Evolutionary conservation across 2,329 filamentous ascomycete genomes (phyloP).

Genomic region (Monilinia fructicola): DNA sequence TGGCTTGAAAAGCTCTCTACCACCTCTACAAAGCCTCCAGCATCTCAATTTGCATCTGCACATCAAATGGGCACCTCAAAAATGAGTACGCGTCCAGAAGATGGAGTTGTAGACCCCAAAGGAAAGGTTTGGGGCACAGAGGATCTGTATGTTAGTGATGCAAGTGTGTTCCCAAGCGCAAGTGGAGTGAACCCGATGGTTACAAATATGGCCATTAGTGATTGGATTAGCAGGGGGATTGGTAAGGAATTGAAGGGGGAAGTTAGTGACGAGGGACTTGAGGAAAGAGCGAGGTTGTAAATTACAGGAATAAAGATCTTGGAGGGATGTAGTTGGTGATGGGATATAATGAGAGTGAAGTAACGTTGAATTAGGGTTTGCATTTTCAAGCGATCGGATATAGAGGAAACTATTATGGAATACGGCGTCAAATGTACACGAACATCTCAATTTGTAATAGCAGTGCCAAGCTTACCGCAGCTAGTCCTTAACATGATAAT

Average conservation of each 20-base stretch:
- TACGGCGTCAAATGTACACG: not conserved
- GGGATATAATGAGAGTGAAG: not conserved
- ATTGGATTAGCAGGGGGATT: slow-evolving; percentile 62
- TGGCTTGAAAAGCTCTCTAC: slow-evolving; percentile 52
- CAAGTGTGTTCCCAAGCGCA: slow-evolving; percentile 73
- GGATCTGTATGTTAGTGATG: slow-evolving; percentile 69
- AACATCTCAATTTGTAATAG: not conserved
- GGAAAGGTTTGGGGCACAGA: slow-evolving; percentile 65
- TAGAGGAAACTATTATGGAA: not conserved
- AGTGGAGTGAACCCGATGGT: slow-evolving; percentile 83
- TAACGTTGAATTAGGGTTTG: not conserved
- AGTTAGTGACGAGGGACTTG: not conserved
- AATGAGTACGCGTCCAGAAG: slow-evolving; percentile 56
- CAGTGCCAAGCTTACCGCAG: not conserved
- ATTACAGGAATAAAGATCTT: not conserved
- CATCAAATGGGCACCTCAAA: slow-evolving; percentile 80
- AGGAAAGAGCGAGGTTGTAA: slow-evolving; percentile 27
- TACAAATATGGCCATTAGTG: slow-evolving; percentile 69
- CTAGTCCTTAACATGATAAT: not conserved
- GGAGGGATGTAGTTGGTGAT: not conserved
- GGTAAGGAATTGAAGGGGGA: slow-evolving; percentile 46
- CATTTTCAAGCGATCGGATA: not conserved
- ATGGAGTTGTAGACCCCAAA: slow-evolving; percentile 58
- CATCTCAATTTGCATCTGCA: slow-evolving; percentile 59
- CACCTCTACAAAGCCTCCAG: slow-evolving; percentile 9